These are phyloP conservation scores for Syncephalastrum racemosum DNA, from an alignment of 371 early-diverging fungal species.

Conservation along the genomic window DNA sequence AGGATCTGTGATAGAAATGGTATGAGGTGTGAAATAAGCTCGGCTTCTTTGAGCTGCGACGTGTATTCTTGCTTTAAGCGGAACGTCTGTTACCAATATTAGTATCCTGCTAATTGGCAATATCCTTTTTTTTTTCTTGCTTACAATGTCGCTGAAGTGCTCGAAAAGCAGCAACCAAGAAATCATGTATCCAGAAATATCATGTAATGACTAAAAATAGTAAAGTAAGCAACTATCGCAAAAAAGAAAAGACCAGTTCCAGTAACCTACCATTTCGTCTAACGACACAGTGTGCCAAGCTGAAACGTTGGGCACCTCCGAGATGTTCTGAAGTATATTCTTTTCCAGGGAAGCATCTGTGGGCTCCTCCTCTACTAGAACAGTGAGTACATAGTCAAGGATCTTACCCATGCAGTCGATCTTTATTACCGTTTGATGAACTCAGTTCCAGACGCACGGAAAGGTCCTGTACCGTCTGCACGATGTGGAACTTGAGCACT, in stretches of 20 bases:
- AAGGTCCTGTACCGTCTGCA: conserved; percentile 40
- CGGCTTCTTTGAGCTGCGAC: conserved; percentile 59
- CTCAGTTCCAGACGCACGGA: conserved; percentile 52
- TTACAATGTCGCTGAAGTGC: conserved; percentile 81
- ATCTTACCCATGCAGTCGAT: neutral
- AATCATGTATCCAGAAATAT: conserved; percentile 66
- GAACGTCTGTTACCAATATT: conserved; percentile 59
- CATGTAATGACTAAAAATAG: conserved; percentile 6
- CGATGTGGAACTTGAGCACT: conserved; percentile 38
- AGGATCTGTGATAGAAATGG: conserved; percentile 65
- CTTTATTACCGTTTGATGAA: conserved; percentile 22
- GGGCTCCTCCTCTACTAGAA: conserved; percentile 24
- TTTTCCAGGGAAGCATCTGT: conserved; percentile 19
- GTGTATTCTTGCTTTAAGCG: conserved; percentile 68
- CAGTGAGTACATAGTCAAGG: neutral
- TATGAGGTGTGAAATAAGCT: conserved; percentile 54
- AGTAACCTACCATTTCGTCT: conserved; percentile 20
- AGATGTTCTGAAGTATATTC: conserved; percentile 18
- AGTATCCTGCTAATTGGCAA: too few relatives aligned
- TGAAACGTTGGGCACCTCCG: conserved; percentile 30
- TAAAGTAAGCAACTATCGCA: neutral
- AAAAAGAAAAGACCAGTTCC: neutral
- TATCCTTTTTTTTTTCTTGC: conserved; percentile 9
- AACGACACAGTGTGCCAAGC: conserved; percentile 17
- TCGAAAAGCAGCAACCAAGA: conserved; percentile 76